Conservation (phyloP, 139 green algal species). For the Tetraselmis striata region DNA sequence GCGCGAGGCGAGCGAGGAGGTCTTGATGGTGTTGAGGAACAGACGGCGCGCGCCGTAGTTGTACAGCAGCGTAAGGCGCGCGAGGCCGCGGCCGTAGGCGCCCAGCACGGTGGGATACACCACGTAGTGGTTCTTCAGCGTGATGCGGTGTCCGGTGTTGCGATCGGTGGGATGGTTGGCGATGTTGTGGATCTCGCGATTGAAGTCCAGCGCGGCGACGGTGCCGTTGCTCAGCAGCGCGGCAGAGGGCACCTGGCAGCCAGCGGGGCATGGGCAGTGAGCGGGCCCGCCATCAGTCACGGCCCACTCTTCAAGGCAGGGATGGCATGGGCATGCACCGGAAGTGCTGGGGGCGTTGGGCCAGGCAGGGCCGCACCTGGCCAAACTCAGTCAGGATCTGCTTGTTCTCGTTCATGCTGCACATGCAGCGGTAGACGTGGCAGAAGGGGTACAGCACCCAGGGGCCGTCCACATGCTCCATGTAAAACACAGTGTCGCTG, state of each 20-base stretch:
- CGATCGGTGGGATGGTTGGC: neutral
- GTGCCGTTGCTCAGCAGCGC: conserved; percentile 15
- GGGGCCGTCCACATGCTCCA: conserved; percentile 22
- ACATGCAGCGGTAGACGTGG: conserved; percentile 20
- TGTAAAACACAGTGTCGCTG: conserved; percentile 25
- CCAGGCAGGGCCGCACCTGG: neutral
- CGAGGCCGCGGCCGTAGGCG: conserved; percentile 3
- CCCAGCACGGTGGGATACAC: conserved; percentile 22
- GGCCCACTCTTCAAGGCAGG: no score
- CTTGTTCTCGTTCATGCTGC: conserved; percentile 15
- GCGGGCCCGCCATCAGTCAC: no score
- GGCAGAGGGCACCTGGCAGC: neutral
- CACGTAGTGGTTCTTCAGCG: conserved; percentile 27
- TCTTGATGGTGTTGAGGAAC: conserved; percentile 25
- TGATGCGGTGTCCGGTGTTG: conserved; percentile 16
- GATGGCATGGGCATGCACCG: no score
- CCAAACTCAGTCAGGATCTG: conserved; percentile 17
- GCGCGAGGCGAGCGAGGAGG: neutral
- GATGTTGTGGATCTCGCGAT: conserved; percentile 28
- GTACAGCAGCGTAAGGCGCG: conserved; percentile 9
- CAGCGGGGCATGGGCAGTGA: no score
- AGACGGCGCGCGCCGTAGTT: conserved; percentile 13
- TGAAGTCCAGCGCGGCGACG: conserved; percentile 22
- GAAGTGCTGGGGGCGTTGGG: no score
- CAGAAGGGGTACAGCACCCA: conserved; percentile 20